Evolutionary conservation across 192 early-diverging fungal species (phyloP), one percentile per base, ranked within the genome.

Genomic region (Linnemannia elongata): DNA sequence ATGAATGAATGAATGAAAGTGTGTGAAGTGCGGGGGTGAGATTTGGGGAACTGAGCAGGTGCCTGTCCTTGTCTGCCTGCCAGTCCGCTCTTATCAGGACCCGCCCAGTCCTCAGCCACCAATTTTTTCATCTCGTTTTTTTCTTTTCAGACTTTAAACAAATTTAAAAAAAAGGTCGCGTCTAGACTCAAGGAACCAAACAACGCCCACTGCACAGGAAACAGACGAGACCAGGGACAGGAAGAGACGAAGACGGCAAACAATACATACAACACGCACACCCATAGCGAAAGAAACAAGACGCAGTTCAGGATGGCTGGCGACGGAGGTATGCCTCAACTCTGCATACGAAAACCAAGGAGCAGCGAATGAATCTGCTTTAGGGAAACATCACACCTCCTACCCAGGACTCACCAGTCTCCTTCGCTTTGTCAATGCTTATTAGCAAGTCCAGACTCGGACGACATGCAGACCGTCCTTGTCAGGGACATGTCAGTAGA

Each of bases 401-500:
- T 36, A 17, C 49, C 3, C 33, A 35, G 18, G 17, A 52, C 74
- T 75, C 38, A 75, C 35, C 33, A 7, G 3, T 49, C 20, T 39
- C 47, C 27, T 49, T 47, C 45, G 30, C 10, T 0, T 73, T 30
- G 72, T 73, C 5, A 4, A 44, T 49, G n/a, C 47, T 35, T 24
- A 39, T 12, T 49, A 75, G 74, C 15, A 20, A 69, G 27, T 52
- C 24, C 68, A 18, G 44, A 45, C 13, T 3, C 30, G 30, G 74
- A 69, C 38, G 71, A 73, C 30, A 41, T 60, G 9, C 47, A 79
- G 15, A 74, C 33, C n/a, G n/a, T n/a, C 24, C 42, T 20, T 52
- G 57, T 77, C 36, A 57, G n/a, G 8, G 70, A 80, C 1, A 70
- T 86, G 33, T 35, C 84, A 12, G 45, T 81, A 42, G 75, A 86